Evolutionary conservation across 2,329 filamentous ascomycete genomes (phyloP).

Genomic region (Cladosporium sp.): DNA sequence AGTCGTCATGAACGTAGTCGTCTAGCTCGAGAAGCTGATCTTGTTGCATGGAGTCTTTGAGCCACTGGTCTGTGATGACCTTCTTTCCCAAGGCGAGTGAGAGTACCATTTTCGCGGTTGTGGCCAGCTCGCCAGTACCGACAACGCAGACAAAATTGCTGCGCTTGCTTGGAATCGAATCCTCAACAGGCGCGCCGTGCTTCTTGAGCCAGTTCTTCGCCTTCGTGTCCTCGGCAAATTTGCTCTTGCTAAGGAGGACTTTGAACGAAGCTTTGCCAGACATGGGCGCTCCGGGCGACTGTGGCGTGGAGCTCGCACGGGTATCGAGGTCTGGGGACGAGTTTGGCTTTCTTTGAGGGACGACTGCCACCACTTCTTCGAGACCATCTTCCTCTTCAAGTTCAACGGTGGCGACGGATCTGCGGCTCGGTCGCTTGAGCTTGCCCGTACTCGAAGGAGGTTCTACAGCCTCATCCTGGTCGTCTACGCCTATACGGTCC

Average conservation of each 20-base stretch:
- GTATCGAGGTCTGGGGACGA: background rate
- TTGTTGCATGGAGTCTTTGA: constrained; percentile 36
- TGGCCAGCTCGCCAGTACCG: constrained; percentile 35
- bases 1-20: constrained; percentile 28
- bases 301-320: background rate
- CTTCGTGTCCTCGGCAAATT: constrained; percentile 16
- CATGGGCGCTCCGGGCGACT: constrained; percentile 1
- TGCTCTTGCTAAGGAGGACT: constrained; percentile 21
- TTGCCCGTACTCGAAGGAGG: background rate
- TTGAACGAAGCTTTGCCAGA: constrained; percentile 15
- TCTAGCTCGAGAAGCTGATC: constrained; percentile 33
- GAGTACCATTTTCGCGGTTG: constrained; percentile 44
- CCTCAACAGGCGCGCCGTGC: constrained; percentile 28
- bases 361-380: background rate
- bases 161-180: constrained; percentile 31
- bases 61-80: constrained; percentile 47
- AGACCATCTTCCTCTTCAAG: background rate
- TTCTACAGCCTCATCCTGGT: background rate
- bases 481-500: background rate
- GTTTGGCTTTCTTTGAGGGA: background rate
- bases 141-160: constrained; percentile 34
- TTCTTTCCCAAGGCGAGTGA: constrained; percentile 40
- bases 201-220: constrained; percentile 33
- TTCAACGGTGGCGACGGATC: background rate
- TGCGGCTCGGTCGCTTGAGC: background rate